Evolutionary conservation across 2,329 filamentous ascomycete species (phyloP), one percentile per base, ranked within the genome.

Genomic region (Tolypocladium album): DNA sequence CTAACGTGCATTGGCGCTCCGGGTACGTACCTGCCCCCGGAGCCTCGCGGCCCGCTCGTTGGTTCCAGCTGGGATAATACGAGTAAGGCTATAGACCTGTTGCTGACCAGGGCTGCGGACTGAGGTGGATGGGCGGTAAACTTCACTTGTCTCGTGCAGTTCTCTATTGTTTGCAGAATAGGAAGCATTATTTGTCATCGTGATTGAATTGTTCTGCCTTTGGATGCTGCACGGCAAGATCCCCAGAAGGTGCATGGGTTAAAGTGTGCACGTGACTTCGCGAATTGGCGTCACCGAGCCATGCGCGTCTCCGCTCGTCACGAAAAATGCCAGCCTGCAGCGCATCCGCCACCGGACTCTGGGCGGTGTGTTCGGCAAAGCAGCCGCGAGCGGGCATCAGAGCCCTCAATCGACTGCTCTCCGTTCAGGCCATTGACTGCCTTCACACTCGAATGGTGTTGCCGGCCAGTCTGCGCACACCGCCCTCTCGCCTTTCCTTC

Each of bases 181-280:
- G 4, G 43, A 27, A 22, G 2, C 7, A 34, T 5, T 31, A 31
- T 27, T 24, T 47, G 8, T 43, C 43, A 12, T 5, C 12, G 11
- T 36, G 34, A 36, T 9, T 36, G 7, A 36, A 8, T 36, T 36
- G 4, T 39, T 13, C 38, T 47, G 11, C 13, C 22, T 7, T 9
- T 15, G 24, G 20, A 52, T 34, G 17, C 27, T 12, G 47, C 27
- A 11, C 24, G 34, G 27, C 5, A 9, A 7, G 50, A 20, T 13
- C 4, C 2, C 6, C 4, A 6, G 40, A n/a, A 43, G 27, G 50
- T n/a, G 27, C 12, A 52, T 42, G 52, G 24, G 24, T 61, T 31
- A 59, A 45, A 63, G 57, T 59, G 55, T 15, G 50, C 66, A 68
- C 66, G 66, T 68, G 66, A 68, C 62, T 63, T 63, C 65, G 66